Base-by-base conservation (phyloP, 129 eudicot species). In the carrot (Daucus carota) region DNA sequence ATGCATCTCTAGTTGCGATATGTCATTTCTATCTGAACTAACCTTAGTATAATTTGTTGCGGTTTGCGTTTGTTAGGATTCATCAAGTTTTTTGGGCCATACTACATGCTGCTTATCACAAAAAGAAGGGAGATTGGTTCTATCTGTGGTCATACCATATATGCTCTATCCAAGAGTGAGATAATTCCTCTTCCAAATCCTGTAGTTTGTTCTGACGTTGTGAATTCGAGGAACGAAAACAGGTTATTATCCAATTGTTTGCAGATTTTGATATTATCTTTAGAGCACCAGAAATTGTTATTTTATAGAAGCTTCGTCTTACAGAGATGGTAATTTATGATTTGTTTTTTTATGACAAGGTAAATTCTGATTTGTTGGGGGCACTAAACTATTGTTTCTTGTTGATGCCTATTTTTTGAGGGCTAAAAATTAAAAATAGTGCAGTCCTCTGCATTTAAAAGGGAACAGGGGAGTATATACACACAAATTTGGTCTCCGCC, bases 71-170 rank as follows among this genome's bases (percentile, higher is more conserved):
- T 69, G 38, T 73, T 83, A 92, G 97, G 97, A 65, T 92, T 92
- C 45, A 80, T 92, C 34, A 92, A 84, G 78, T 89, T 92, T 79
- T 84, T 87, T 71, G 96, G 96, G 65, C 93, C 97, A 15, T 92
- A 92, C 63, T 87, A 92, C 84, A 86, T 92, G 87, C 70, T 92
- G 66, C 86, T 92, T 33, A 86, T 92, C 33, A 92, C 97, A 32
- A 66, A 88, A 76, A 84, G 96, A 83, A 85, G 82, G 81, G 85
- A 82, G 59, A 86, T 92, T 54, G 97, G 97, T 77, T 78, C 81
- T 54, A 88, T 92, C 63, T 86, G 87, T 81, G 96, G 96, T 48
- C 97, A 92, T 78, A 79, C 76, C 40, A 63, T 92, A 41, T 92
- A 92, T 83, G 88, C 91, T 29, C 75, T 88, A 71, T 84, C 93